Base-by-base conservation (phyloP, 78 protist genomes). In the Isochrysis galbana region DNA sequence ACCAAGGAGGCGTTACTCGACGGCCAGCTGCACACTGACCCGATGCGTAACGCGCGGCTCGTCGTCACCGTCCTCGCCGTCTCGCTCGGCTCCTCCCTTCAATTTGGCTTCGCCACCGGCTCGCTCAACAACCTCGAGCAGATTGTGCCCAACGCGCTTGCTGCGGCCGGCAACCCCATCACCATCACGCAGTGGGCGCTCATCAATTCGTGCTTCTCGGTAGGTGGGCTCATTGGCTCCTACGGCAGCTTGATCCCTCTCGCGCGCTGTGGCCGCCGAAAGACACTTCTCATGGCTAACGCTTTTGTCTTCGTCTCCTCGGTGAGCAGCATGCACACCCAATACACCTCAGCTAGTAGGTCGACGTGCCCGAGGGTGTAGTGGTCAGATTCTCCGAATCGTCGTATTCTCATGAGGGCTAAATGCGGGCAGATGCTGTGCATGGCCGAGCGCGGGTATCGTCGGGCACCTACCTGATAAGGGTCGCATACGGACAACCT, bases 61-160 rank as follows among this genome's bases (percentile, higher is more conserved):
- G 11, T 77, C 26, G 46, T 21, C 46, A 77, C 84, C 17, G 84
- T 77, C 47, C 11, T 17, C 26, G 10, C 47, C 29, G 84, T 77
- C 46, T 77, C 84, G 47, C 84, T 77, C 29, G 84, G 84, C 84
- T 39, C 46, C 46, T 77, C 84, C 46, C 22, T 77, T 32, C 84
- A 77, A 46, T 77, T 77, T 26, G 84, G 84, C 46, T 77, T 77
- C 84, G 84, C 46, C 46, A 36, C 44, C 21, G 84, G 84, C 84
- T 39, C 47, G 23, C 46, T 77, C 46, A 77, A 77, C 46, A 77
- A 77, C 46, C 84, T 77, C 84, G 44, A 77, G 46, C 84, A 2
- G 46, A 39, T 77, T 46, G 44, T 77, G 47, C 84, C 46, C 23
- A 14, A 0, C 29, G 46, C 44, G 34, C 47, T 77, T 26, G 84